These are phyloP conservation scores for Triticum urartu DNA, from an alignment of 176 grass and related monocot genomes.

Conservation along the genomic window DNA sequence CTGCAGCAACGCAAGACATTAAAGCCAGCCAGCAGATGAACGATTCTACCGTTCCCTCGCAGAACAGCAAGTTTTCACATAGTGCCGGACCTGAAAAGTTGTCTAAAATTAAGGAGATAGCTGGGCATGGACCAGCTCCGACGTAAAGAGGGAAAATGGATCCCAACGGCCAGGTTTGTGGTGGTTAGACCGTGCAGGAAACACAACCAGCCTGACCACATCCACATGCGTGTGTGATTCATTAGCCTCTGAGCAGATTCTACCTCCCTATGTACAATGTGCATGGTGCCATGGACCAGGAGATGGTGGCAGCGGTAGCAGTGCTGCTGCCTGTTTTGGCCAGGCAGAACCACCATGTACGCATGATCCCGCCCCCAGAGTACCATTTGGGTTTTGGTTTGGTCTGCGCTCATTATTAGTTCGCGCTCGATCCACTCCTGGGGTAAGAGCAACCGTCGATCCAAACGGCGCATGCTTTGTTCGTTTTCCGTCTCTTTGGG, in stretches of 20 bases:
- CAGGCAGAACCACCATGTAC: neutral
- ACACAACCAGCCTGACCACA: neutral
- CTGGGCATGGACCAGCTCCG: neutral
- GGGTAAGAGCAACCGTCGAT: too few species aligned
- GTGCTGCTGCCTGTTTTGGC: neutral
- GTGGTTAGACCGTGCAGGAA: conserved; percentile 22
- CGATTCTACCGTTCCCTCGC: neutral
- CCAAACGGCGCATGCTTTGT: too few species aligned
- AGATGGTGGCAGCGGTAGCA: neutral
- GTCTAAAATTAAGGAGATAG: neutral
- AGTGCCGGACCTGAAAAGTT: neutral
- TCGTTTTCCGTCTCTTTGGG: too few species aligned
- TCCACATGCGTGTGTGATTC: too few species aligned
- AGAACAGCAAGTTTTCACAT: neutral
- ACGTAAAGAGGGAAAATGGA: conserved; percentile 14
- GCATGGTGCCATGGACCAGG: neutral
- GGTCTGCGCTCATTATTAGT: conserved; percentile 4
- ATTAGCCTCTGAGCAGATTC: conserved; percentile 8
- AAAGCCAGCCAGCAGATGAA: neutral
- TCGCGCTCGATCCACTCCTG: neutral
- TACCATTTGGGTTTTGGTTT: neutral
- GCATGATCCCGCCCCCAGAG: neutral
- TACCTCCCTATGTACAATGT: neutral
- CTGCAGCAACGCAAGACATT: neutral
- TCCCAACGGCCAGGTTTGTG: conserved; percentile 37